A percentile compares a stretch with the other conserved stretches of the same genome.
Conservation (phyloP, 257 asterid species). For the Scutellaria galericulata region DNA sequence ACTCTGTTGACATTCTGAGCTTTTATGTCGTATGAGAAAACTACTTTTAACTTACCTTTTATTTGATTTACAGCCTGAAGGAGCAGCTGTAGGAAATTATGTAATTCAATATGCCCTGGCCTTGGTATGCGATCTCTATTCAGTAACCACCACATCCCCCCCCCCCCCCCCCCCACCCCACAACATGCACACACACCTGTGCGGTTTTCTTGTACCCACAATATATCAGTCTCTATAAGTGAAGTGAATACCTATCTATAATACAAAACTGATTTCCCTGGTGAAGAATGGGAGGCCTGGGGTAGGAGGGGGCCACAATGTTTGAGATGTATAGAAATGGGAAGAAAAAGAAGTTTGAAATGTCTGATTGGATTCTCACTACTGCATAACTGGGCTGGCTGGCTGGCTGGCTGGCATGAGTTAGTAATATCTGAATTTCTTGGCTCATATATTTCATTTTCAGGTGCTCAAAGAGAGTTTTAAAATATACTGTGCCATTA, state of each 20-base stretch:
- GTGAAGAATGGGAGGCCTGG: conserved; percentile 10
- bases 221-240: conserved; percentile 18
- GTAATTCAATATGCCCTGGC: conserved; percentile 94
- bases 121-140: conserved; percentile 57
- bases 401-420: not conserved
- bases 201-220: not conserved
- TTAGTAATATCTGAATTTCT: conserved; percentile 9
- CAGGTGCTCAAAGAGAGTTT: conserved; percentile 99
- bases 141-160: not conserved
- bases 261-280: conserved; percentile 2
- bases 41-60: conserved; percentile 15
- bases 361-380: conserved; percentile 13
- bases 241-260: not conserved
- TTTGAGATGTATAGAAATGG: conserved; percentile 1
- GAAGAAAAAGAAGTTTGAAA: conserved; percentile 1
- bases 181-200: too few species aligned
- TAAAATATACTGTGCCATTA: conserved; percentile 90
- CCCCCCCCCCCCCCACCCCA: not conserved
- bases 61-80: conserved; percentile 81
- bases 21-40: conserved; percentile 8
- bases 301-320: conserved; percentile 10
- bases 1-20: not conserved
- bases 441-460: conserved; percentile 34
- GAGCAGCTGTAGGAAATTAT: conserved; percentile 83
- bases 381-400: not conserved